These are phyloP conservation scores for Alnus glutinosa DNA, from an alignment of 306 rosid species.

Conservation along the genomic window DNA sequence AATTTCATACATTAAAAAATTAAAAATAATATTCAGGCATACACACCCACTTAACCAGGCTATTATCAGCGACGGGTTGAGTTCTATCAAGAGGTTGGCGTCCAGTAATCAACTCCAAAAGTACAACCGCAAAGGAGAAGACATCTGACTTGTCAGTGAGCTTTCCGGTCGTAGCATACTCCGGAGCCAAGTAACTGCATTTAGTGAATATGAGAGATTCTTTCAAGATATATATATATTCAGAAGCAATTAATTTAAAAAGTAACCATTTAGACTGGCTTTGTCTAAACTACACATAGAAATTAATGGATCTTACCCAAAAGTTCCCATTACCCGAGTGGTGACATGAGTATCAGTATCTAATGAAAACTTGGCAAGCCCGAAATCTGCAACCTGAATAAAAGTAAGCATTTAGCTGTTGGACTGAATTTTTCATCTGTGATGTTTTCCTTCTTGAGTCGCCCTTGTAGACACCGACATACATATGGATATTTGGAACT, in stretches of 20 bases:
- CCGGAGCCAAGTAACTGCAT: conserved; percentile 71
- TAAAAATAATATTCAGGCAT: background rate
- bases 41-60: conserved; percentile 70
- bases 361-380: too few relatives aligned
- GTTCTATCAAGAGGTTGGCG: conserved; percentile 50
- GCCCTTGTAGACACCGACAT: too few relatives aligned
- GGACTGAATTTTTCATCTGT: too few relatives aligned
- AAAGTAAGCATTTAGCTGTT: too few relatives aligned
- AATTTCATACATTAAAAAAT: too few relatives aligned
- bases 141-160: conserved; percentile 63
- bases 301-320: conserved; percentile 47
- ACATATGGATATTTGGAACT: too few relatives aligned
- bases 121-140: conserved; percentile 69
- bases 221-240: too few relatives aligned
- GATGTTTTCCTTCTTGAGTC: too few relatives aligned
- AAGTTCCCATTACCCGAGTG: conserved; percentile 73
- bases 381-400: too few relatives aligned
- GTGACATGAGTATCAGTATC: background rate
- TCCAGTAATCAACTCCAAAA: conserved; percentile 70
- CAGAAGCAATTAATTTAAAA: background rate
- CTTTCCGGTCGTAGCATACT: conserved; percentile 69
- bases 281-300: background rate
- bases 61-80: conserved; percentile 44
- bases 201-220: conserved; percentile 2
- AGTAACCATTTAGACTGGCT: too few relatives aligned